Evolutionary conservation across 495 filamentous ascomycete genomes (phyloP).

Genomic region (Neurospora sp.): DNA sequence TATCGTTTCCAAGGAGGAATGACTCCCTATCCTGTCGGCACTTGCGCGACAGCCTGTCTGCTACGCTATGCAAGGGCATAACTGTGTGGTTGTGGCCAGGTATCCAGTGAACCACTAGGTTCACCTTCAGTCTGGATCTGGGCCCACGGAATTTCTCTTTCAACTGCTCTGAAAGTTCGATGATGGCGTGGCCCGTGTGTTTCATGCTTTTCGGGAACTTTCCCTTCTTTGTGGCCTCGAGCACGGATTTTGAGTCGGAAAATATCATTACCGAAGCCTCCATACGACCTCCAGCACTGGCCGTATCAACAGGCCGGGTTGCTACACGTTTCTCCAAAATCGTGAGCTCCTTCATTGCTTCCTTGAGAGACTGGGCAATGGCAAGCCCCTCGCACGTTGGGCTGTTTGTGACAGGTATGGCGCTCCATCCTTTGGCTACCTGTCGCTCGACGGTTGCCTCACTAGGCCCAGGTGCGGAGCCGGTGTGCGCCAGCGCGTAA

Average conservation of each 20-base stretch:
- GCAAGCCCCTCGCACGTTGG: neutral
- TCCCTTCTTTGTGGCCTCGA: neutral
- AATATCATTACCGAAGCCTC: neutral
- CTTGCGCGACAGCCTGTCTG: neutral
- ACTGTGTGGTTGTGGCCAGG: neutral
- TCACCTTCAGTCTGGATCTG: neutral
- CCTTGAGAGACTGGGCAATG: neutral
- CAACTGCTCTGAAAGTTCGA: neutral
- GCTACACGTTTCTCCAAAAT: neutral
- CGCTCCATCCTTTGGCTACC: neutral
- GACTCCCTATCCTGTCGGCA: neutral
- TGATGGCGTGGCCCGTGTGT: neutral
- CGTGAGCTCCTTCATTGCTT: neutral
- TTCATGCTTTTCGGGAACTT: neutral
- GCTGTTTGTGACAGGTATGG: neutral
- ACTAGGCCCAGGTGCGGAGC: neutral
- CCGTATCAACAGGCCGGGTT: neutral
- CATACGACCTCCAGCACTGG: neutral
- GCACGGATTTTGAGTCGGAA: neutral
- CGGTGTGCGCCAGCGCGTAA: neutral
- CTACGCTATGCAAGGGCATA: neutral
- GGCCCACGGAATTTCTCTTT: neutral
- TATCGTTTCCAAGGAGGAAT: neutral
- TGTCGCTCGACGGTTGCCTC: neutral
- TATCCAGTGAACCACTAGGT: neutral